Conservation (phyloP, 2,329 filamentous ascomycete genomes). For the Teratosphaeria epicoccoides region DNA sequence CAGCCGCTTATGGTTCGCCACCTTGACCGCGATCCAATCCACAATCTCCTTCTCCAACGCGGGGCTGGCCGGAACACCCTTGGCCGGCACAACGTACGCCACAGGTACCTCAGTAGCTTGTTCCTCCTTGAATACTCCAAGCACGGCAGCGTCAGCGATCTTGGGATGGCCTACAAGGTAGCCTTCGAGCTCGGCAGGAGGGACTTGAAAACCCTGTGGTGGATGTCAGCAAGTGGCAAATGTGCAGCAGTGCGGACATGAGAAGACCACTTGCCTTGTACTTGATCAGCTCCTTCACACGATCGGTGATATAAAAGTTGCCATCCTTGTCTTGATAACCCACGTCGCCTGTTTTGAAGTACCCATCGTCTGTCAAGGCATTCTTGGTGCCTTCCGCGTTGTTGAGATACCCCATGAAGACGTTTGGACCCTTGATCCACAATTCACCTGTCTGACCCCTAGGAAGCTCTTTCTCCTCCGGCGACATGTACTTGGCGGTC, state of each 20-base stretch:
- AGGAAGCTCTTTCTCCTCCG: conserved; percentile 47
- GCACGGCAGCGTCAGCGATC: conserved; percentile 35
- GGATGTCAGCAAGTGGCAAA: too few species aligned
- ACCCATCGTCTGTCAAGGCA: conserved; percentile 65
- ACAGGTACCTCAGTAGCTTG: conserved; percentile 36
- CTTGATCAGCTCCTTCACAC: conserved; percentile 61
- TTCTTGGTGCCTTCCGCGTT: conserved; percentile 59
- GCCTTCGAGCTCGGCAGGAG: conserved; percentile 39
- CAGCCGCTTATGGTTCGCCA: conserved; percentile 36
- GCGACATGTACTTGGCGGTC: conserved; percentile 67
- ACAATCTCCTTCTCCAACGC: conserved; percentile 31
- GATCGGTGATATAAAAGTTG: conserved; percentile 83
- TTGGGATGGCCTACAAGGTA: conserved; percentile 32
- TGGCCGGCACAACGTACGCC: conserved; percentile 32
- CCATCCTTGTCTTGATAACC: conserved; percentile 66
- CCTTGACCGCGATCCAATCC: conserved; percentile 32
- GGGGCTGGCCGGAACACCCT: conserved; percentile 22
- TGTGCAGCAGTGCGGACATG: background rate
- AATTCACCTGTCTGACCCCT: conserved; percentile 47
- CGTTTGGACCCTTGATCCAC: conserved; percentile 67
- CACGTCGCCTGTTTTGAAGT: conserved; percentile 83
- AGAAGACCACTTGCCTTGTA: conserved; percentile 28
- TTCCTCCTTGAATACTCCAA: conserved; percentile 36
- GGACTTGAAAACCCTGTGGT: conserved; percentile 27
- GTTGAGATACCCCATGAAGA: conserved; percentile 70